Base-by-base conservation (phyloP, 768 basidiomycete genomes). In the Mrakia blollopis region DNA sequence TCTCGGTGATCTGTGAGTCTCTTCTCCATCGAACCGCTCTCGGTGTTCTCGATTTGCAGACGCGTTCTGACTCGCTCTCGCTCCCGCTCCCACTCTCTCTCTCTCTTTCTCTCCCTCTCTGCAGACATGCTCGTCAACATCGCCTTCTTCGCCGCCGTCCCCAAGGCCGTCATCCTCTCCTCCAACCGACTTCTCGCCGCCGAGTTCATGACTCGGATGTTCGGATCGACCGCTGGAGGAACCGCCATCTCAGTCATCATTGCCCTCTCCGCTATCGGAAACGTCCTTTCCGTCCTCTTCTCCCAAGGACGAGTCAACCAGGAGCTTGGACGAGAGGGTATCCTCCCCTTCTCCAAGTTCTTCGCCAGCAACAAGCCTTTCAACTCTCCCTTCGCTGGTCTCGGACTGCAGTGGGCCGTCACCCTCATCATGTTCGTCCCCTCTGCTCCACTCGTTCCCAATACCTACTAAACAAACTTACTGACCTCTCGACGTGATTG, bases 261-360 rank as follows among this genome's bases (percentile, higher is more conserved):
- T 28, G 78, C 65, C 9, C 39, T 68, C 23, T 79, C 78, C 2
- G 79, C 79, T 10, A 75, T 80, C 68, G 79, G 79, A 41, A 80
- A 80, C 69, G 79, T 80, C 61, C 76, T 80, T 35, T 41, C 72
- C 23, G 79, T 80, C n/a, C 76, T 80, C 21, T 77, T 79, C 75
- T 52, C 62, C 25, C 79, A 79, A 35, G 75, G 79, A 21, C 74
- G 73, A 44, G 78, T 81, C 71, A 78, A 79, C 70, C 81, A 81
- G 63, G 81, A 81, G 67, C 77, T 81, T 28, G 81, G 81, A n/a
- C 79, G 81, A 41, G 81, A 81, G 74, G 81, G 81, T 23, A 69
- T 81, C 39, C 75, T 81, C 8, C 81, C 81, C 44, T 81, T 80
- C 76, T 75, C 80, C 18, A 67, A 73, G 47, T 80, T 81, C 79